Evolutionary conservation across 2,329 filamentous ascomycete genomes (phyloP).

Genomic region (Aureobasidium sp.): DNA sequence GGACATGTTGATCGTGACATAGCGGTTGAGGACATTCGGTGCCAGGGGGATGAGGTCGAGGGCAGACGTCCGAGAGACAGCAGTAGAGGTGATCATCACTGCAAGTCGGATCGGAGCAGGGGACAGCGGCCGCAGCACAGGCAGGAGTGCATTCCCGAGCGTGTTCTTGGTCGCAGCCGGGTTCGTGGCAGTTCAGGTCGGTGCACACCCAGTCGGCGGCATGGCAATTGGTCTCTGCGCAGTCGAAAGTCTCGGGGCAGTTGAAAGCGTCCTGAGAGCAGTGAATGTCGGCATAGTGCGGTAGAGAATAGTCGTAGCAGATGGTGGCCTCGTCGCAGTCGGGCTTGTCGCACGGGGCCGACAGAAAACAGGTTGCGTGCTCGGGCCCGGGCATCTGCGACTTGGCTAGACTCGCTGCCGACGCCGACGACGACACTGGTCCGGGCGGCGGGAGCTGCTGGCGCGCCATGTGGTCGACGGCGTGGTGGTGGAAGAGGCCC

Average conservation of each 20-base stretch:
- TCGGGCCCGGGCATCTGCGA: not conserved
- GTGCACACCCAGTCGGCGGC: constrained; percentile 6
- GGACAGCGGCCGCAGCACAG: not conserved
- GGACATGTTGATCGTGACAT: not conserved
- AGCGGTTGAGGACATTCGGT: not conserved
- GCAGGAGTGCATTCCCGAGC: constrained; percentile 14
- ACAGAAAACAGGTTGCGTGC: constrained; percentile 4
- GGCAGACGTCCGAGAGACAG: constrained; percentile 13
- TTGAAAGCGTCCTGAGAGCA: not conserved
- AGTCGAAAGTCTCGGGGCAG: not conserved
- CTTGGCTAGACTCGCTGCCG: not conserved
- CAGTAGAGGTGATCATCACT: constrained; percentile 6
- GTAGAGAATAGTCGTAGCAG: constrained; percentile 13
- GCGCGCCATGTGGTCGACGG: constrained; percentile 6
- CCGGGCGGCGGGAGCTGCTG: constrained; percentile 1
- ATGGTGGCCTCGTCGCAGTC: constrained; percentile 24
- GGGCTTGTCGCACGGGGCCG: constrained; percentile 28
- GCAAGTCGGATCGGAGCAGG: constrained; percentile 4
- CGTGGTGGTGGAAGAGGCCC: not conserved
- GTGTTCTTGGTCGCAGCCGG: constrained; percentile 3
- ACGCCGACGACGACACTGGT: not conserved
- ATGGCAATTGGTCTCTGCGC: constrained; percentile 1
- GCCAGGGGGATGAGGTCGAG: not conserved
- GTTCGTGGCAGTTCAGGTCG: not conserved
- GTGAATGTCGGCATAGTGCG: not conserved